Conservation (phyloP, 805 yeast genomes). For the Cyberlindnera mississippiensis region DNA sequence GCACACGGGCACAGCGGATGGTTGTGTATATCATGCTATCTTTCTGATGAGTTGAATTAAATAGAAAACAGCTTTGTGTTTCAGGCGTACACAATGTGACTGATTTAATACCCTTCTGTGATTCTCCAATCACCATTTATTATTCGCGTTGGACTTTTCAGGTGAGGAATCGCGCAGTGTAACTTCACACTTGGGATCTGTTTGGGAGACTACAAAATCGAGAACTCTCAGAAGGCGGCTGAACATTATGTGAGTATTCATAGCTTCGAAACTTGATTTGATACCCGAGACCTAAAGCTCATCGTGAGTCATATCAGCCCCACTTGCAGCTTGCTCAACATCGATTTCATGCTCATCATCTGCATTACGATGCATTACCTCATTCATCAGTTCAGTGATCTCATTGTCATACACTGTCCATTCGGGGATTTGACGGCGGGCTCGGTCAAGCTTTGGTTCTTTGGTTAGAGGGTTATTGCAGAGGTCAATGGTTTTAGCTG, state of each 20-base stretch:
- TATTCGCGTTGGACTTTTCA: too few species aligned
- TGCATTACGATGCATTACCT: conserved; percentile 5
- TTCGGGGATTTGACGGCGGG: conserved; percentile 72
- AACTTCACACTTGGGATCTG: too few species aligned
- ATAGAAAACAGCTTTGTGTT: too few species aligned
- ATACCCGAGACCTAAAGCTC: background rate
- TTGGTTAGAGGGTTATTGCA: conserved; percentile 82
- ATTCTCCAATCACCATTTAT: too few species aligned
- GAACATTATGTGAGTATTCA: background rate
- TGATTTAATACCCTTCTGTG: too few species aligned
- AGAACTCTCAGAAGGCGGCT: too few species aligned
- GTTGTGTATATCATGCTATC: too few species aligned
- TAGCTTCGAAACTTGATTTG: background rate
- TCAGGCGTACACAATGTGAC: too few species aligned
- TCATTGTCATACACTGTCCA: conserved; percentile 67
- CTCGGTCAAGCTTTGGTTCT: conserved; percentile 73
- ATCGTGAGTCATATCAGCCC: background rate
- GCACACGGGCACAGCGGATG: too few species aligned
- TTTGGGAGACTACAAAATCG: too few species aligned
- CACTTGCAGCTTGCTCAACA: background rate
- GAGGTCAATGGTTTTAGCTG: conserved; percentile 76
- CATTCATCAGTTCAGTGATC: conserved; percentile 33
- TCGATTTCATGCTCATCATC: background rate
- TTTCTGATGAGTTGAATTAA: too few species aligned
- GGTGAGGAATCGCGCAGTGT: too few species aligned